Percentiles rank a stretch among this genome's conserved stretches.
These are phyloP conservation scores for Pythium guiyangense DNA, from an alignment of 352 stramenopile species.

Conservation along the genomic window DNA sequence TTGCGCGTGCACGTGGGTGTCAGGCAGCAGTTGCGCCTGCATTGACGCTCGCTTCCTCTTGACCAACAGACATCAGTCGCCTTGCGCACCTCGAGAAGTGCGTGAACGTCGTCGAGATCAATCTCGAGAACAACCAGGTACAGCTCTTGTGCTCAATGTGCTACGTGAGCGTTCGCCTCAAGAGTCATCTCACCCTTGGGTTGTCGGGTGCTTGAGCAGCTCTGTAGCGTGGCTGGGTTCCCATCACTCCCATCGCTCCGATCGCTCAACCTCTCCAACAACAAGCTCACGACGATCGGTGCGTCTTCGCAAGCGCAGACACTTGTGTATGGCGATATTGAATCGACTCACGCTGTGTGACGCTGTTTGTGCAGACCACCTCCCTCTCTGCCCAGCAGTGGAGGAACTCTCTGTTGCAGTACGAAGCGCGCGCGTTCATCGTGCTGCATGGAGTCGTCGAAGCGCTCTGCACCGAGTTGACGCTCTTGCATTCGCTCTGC, in stretches of 20 bases:
- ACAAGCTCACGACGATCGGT: slow-evolving; percentile 46
- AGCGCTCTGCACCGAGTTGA: background rate
- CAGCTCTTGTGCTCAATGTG: background rate
- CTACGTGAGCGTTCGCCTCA: no score
- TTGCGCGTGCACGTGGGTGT: no score
- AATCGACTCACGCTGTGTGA: no score
- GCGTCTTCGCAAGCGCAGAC: background rate
- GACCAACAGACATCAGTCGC: slow-evolving; percentile 18
- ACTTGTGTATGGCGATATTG: no score
- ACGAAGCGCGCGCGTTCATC: background rate
- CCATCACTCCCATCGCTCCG: slow-evolving; percentile 35
- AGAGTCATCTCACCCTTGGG: no score
- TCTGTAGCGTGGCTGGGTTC: slow-evolving; percentile 37
- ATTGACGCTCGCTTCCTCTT: no score
- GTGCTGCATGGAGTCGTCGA: background rate
- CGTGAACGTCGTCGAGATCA: slow-evolving; percentile 50
- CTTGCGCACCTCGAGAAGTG: slow-evolving; percentile 43
- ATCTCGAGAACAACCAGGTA: slow-evolving; percentile 54
- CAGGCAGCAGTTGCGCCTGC: no score
- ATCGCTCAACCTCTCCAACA: slow-evolving; percentile 44
- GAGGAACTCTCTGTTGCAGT: slow-evolving; percentile 61
- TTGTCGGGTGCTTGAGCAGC: slow-evolving; percentile 13
- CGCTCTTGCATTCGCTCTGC: background rate
- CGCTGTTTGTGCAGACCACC: slow-evolving; percentile 20
- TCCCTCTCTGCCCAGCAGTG: slow-evolving; percentile 33